Percentiles rank a stretch among this genome's conserved stretches.
phyloP scores from a whole-genome alignment of 106 monocot species.

The Phalaenopsis aphrodite region DNA sequence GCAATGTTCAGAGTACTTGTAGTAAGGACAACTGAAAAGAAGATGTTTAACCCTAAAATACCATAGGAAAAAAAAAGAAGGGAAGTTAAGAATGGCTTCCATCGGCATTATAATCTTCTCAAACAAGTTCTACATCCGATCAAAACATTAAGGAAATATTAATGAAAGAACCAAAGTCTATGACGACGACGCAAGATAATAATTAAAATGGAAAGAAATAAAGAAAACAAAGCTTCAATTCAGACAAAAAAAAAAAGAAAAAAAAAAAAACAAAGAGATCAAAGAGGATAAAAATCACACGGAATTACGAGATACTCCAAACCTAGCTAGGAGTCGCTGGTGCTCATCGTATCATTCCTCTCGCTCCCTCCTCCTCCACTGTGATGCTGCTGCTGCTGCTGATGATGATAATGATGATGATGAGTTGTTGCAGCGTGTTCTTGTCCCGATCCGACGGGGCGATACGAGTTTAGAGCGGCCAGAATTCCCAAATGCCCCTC shows the following conservation, averaged over 20 bases:
- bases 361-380: slow-evolving; percentile 25
- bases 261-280: neutral
- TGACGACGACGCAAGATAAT: neutral
- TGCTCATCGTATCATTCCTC: slow-evolving; percentile 63
- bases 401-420: neutral
- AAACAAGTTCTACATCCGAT: neutral
- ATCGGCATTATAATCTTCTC: neutral
- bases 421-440: neutral
- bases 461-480: slow-evolving; percentile 55
- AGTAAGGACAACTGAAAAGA: neutral
- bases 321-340: slow-evolving; percentile 14
- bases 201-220: neutral
- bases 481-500: slow-evolving; percentile 62
- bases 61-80: neutral
- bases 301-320: neutral
- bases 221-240: neutral
- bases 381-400: slow-evolving; percentile 11
- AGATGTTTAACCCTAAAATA: neutral
- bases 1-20: neutral
- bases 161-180: neutral
- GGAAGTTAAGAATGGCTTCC: neutral
- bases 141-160: neutral
- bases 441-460: slow-evolving; percentile 14
- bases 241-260: too few species aligned
- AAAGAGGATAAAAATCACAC: neutral